phyloP scores from a whole-genome alignment of 257 asterid species.

The Solanum tarijense region DNA sequence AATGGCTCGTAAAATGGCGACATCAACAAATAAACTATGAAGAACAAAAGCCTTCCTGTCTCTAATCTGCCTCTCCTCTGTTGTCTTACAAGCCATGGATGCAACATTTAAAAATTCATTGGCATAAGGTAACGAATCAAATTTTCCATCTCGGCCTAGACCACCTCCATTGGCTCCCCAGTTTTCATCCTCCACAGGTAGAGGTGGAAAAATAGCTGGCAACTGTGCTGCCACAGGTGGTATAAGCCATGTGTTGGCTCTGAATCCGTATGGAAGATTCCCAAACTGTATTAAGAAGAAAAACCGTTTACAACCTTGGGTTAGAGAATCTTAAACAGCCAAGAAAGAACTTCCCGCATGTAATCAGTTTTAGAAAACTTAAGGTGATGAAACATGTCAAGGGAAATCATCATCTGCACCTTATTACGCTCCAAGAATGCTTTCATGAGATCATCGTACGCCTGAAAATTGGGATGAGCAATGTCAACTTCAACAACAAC shows the following conservation, averaged over 20 bases:
- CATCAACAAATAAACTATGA: slow-evolving; percentile 87
- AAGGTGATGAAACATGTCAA: not conserved
- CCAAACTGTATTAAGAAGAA: slow-evolving; percentile 56
- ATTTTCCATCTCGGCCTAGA: slow-evolving; percentile 80
- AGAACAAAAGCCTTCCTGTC: slow-evolving; percentile 95
- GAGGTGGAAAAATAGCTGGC: slow-evolving; percentile 69
- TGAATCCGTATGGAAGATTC: slow-evolving; percentile 87
- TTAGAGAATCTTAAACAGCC: not conserved
- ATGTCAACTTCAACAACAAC: not conserved
- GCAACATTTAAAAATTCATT: slow-evolving; percentile 68
- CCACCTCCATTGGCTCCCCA: slow-evolving; percentile 99
- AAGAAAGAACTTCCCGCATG: not conserved
- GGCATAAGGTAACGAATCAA: slow-evolving; percentile 74
- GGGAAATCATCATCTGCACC: slow-evolving; percentile 27
- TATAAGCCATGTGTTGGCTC: slow-evolving; percentile 96
- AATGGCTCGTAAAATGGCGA: slow-evolving; percentile 82
- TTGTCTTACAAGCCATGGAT: slow-evolving; percentile 92
- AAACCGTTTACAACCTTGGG: not conserved
- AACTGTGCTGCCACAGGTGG: slow-evolving; percentile 76
- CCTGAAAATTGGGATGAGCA: slow-evolving; percentile 39
- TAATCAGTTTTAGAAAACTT: not conserved
- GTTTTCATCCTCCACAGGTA: slow-evolving; percentile 80
- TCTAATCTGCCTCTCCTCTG: slow-evolving; percentile 90
- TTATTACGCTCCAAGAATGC: slow-evolving; percentile 93
- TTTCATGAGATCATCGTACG: slow-evolving; percentile 82